These are phyloP conservation scores for Suhomyces bokatorum DNA, from an alignment of 1,139 yeast species.

Conservation along the genomic window DNA sequence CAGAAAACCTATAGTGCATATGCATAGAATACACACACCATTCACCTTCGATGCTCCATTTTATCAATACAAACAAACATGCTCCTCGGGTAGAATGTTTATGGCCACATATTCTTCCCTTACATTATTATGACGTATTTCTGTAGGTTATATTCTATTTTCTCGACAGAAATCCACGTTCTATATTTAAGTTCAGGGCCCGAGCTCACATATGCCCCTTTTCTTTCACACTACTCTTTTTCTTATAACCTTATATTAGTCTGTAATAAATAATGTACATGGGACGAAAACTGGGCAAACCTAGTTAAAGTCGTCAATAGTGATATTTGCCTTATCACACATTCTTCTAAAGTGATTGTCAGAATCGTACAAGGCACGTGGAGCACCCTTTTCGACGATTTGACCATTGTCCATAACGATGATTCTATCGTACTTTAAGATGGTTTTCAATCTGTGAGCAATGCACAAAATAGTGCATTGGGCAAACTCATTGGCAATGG, in stretches of 20 bases:
- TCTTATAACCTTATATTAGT: too few relatives aligned
- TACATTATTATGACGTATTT: too few relatives aligned
- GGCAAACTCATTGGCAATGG: constrained; percentile 46
- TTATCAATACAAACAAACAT: too few relatives aligned
- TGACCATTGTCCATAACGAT: constrained; percentile 56
- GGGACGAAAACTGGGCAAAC: constrained; percentile 2
- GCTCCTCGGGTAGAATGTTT: too few relatives aligned
- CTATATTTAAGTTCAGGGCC: too few relatives aligned
- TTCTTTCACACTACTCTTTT: neutral
- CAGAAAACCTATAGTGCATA: too few relatives aligned
- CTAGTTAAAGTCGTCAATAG: constrained; percentile 21
- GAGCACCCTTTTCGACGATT: constrained; percentile 50
- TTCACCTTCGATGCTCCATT: too few relatives aligned
- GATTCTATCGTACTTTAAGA: constrained; percentile 51
- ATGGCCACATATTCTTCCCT: too few relatives aligned
- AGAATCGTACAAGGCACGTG: constrained; percentile 39
- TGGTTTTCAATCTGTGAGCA: constrained; percentile 57
- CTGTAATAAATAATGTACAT: constrained; percentile 6
- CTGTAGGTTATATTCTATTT: too few relatives aligned
- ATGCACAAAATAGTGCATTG: constrained; percentile 54
- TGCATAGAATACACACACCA: too few relatives aligned
- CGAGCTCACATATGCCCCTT: neutral
- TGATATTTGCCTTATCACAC: constrained; percentile 28
- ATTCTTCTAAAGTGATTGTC: constrained; percentile 23
- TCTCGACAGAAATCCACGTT: too few relatives aligned